A percentile compares a stretch with the other conserved stretches of the same genome.
phyloP scores from a whole-genome alignment of 345 rosid genomes.

The Anacardium occidentale region DNA sequence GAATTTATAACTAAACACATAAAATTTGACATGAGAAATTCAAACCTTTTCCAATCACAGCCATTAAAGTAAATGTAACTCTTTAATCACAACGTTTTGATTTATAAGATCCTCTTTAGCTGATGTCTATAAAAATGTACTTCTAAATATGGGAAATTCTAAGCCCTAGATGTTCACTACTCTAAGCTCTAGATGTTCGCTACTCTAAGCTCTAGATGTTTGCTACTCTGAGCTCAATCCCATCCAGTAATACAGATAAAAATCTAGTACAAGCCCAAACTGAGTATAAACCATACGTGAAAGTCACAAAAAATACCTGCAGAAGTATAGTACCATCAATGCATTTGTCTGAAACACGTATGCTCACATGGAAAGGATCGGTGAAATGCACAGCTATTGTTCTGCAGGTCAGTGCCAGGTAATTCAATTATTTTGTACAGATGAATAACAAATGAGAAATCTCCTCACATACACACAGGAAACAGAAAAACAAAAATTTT shows the following conservation, averaged over 20 bases:
- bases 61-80: neutral
- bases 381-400: conserved; percentile 96
- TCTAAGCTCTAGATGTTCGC: neutral
- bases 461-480: neutral
- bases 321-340: conserved; percentile 74
- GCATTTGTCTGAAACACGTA: conserved; percentile 76
- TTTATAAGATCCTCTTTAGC: neutral
- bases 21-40: neutral
- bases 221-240: neutral
- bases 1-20: conserved; percentile 10
- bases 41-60: conserved; percentile 1
- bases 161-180: neutral
- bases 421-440: conserved; percentile 13
- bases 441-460: neutral
- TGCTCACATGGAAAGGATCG: conserved; percentile 86
- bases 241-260: neutral
- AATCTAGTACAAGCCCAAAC: neutral
- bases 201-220: neutral
- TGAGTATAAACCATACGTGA: neutral
- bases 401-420: conserved; percentile 39
- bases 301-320: conserved; percentile 56
- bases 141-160: neutral
- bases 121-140: neutral
- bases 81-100: neutral
- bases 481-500: conserved; percentile 7